Evolutionary conservation across 75 land plant genomes (phyloP).

Genomic region (Cryptomeria japonica): DNA sequence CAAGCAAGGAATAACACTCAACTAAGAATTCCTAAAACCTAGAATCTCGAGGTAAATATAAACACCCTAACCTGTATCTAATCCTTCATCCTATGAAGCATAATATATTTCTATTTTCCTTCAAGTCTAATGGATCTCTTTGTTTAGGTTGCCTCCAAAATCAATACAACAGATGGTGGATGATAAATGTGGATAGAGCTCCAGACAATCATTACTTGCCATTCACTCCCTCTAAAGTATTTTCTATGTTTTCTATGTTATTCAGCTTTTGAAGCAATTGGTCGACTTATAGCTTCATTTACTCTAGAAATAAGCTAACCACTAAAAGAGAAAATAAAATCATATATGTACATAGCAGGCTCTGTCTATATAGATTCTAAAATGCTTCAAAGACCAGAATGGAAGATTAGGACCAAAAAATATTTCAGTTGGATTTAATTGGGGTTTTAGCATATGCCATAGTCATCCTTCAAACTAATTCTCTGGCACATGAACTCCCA

Average conservation of each 20-base stretch:
- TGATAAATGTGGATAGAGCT: not conserved
- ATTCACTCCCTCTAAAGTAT: not conserved
- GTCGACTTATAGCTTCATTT: not conserved
- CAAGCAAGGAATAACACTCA: not conserved
- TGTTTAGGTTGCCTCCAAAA: not conserved
- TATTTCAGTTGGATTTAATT: not conserved
- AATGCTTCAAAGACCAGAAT: not conserved
- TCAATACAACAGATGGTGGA: not conserved
- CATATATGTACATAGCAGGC: not conserved
- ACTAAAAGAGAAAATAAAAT: not conserved
- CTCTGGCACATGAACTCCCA: not conserved
- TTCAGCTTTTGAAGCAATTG: not conserved
- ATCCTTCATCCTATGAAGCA: not conserved
- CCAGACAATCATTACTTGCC: not conserved
- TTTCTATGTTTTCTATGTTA: not conserved
- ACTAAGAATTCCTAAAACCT: not conserved
- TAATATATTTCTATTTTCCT: not conserved
- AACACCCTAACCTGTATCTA: not conserved
- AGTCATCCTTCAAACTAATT: not conserved
- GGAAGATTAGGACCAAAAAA: not conserved
- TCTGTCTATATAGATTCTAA: not conserved
- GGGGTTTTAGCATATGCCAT: not conserved
- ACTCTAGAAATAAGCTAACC: not conserved
- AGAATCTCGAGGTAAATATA: not conserved
- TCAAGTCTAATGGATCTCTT: not conserved